These are phyloP conservation scores for Pyricularia pennisetigena DNA, from an alignment of 2,329 filamentous ascomycete species.

Conservation along the genomic window DNA sequence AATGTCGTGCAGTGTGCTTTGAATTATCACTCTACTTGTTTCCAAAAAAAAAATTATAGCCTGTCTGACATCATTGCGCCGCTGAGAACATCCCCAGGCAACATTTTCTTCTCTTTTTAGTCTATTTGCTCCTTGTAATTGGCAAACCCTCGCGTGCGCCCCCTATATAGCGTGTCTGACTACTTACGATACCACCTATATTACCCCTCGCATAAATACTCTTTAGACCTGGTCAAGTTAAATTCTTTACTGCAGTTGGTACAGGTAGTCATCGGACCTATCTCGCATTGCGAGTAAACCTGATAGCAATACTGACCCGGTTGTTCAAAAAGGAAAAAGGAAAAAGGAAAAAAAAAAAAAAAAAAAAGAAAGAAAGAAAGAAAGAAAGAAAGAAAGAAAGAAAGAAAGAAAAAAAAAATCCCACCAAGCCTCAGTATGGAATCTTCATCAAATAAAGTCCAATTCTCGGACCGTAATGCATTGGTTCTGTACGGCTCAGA, in stretches of 20 bases:
- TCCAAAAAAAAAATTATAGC: neutral
- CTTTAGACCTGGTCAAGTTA: neutral
- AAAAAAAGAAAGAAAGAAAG: too few species aligned
- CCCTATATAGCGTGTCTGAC: neutral
- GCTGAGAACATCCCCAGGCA: neutral
- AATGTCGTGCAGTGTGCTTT: neutral
- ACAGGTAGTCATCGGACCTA: neutral
- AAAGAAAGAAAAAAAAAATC: too few species aligned
- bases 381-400: too few species aligned
- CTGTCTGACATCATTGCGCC: neutral
- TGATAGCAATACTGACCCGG: neutral
- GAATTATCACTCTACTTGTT: too few species aligned
- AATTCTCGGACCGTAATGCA: slow-evolving; percentile 25
- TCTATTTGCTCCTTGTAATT: neutral
- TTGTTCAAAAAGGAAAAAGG: neutral
- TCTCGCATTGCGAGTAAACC: neutral
- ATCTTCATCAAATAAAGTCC: neutral
- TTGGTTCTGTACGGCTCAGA: slow-evolving; percentile 89
- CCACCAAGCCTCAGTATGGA: neutral
- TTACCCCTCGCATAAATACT: neutral
- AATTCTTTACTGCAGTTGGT: neutral
- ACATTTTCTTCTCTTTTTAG: neutral
- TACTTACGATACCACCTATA: neutral
- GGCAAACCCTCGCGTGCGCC: neutral
- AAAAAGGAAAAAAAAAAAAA: too few species aligned